phyloP scores from a whole-genome alignment of 169 alveolate genomes.

The Babesia bigemina region DNA sequence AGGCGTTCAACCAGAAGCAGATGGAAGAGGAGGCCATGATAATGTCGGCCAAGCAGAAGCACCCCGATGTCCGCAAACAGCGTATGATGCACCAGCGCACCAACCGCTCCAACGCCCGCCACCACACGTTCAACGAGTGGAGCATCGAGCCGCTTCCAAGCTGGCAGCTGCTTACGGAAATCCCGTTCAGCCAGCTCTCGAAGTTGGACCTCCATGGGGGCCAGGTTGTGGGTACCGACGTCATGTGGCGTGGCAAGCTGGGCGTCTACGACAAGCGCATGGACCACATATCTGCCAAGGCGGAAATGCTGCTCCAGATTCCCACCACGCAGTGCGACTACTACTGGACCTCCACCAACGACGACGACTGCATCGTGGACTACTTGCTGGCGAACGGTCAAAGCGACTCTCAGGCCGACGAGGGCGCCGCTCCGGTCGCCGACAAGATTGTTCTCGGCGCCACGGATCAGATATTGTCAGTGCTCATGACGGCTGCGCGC shows the following conservation, averaged over 20 bases:
- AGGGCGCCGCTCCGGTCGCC: conserved; percentile 40
- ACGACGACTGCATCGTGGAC: conserved; percentile 82
- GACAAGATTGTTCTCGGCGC: conserved; percentile 81
- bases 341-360: conserved; percentile 85
- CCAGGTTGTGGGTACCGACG: conserved; percentile 78
- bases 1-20: conserved; percentile 81
- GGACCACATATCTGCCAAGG: conserved; percentile 84
- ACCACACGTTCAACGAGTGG: conserved; percentile 89
- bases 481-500: conserved; percentile 88
- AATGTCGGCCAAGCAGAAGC: conserved; percentile 72
- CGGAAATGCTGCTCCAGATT: conserved; percentile 73
- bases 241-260: conserved; percentile 86
- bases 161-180: conserved; percentile 86
- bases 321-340: conserved; percentile 72
- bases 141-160: conserved; percentile 88
- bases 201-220: conserved; percentile 79
- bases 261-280: conserved; percentile 81
- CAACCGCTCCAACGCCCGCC: conserved; percentile 81
- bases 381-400: conserved; percentile 57
- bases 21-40: conserved; percentile 80
- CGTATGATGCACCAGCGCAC: conserved; percentile 76
- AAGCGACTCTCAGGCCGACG: conserved; percentile 22
- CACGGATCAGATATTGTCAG: conserved; percentile 87
- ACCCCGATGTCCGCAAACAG: conserved; percentile 77
- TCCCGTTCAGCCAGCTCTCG: conserved; percentile 84